These are phyloP conservation scores for Malania oleifera DNA, from an alignment of 164 flowering plant genomes.

Conservation along the genomic window DNA sequence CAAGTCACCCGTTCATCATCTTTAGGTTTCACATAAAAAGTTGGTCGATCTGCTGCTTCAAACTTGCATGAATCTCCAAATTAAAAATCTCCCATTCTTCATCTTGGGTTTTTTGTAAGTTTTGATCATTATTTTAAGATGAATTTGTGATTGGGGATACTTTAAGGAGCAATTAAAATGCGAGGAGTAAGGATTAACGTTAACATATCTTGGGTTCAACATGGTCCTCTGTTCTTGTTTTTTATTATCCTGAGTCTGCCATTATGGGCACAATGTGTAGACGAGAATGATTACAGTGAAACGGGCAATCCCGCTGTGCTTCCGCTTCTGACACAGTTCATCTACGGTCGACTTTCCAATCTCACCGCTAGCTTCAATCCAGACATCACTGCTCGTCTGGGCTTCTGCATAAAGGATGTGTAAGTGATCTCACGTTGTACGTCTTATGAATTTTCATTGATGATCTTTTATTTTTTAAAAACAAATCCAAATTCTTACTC, in stretches of 20 bases:
- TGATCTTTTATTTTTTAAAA: background rate
- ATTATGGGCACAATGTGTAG: background rate
- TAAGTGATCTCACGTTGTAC: background rate
- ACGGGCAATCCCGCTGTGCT: background rate
- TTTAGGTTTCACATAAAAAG: no score
- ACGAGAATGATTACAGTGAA: background rate
- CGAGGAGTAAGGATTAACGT: background rate
- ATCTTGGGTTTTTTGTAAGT: background rate
- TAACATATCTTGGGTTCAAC: background rate
- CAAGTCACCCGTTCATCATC: no score
- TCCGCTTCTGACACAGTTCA: background rate
- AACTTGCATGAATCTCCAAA: no score
- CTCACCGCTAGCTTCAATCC: no score
- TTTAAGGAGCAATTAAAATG: background rate
- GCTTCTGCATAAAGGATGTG: slow-evolving; percentile 2
- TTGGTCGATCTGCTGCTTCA: no score
- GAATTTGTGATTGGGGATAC: background rate
- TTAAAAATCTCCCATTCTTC: background rate
- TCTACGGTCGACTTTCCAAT: background rate
- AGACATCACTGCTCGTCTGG: background rate
- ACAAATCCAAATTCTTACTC: background rate
- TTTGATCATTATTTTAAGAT: no score
- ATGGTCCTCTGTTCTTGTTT: background rate
- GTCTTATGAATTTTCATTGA: no score
- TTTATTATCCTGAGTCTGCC: background rate